Base-by-base conservation (phyloP, 257 asterid species). In the Asclepias syriaca region DNA sequence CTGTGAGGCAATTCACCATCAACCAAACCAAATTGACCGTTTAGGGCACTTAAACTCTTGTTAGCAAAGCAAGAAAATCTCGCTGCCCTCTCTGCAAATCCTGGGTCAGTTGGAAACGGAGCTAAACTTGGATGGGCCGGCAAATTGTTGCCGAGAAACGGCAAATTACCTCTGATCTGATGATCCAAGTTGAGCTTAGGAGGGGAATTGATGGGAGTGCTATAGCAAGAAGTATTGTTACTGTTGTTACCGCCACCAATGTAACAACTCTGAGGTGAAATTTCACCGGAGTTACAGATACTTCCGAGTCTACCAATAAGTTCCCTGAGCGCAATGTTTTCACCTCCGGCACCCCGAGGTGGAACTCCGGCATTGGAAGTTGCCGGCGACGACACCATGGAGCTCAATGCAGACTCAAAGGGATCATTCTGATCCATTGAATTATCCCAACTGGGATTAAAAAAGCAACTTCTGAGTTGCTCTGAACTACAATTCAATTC, bases 331-430 rank as follows among this genome's bases (percentile, higher is more conserved):
- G 85, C 93, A 75, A 84, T 72, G 60, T 75, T 81, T 21, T 87
- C 91, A 48, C 80, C 84, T 40, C 60, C 71, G 68, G 32, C 68
- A 27, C n/a, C 46, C 21, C 24, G 48, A 64, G 72, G 75, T 1
- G 76, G 70, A 53, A 70, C 70, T 50, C 74, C 77, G 54, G 84
- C 77, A 57, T 70, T 65, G 4, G 97, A 81, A 0, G 86, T 77
- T 0, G 87, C 85, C 16, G 98, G 97, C 16, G 98, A 93, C 0
- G 98, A 93, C 5, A 90, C 98, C 92, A 90, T 90, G 7, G 98
- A 93, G 80, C 97, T 90, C 78, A 93, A 77, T 60, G 97, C 97
- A 1, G 97, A 93, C 79, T 90, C 93, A 39, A 89, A 86, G 29
- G 89, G 89, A 61, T 87, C 96, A 39, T 58, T 79, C 43, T 87